phyloP scores from a whole-genome alignment of 225 moss, liverwort and hornwort species.

The Anthoceros angustus region DNA sequence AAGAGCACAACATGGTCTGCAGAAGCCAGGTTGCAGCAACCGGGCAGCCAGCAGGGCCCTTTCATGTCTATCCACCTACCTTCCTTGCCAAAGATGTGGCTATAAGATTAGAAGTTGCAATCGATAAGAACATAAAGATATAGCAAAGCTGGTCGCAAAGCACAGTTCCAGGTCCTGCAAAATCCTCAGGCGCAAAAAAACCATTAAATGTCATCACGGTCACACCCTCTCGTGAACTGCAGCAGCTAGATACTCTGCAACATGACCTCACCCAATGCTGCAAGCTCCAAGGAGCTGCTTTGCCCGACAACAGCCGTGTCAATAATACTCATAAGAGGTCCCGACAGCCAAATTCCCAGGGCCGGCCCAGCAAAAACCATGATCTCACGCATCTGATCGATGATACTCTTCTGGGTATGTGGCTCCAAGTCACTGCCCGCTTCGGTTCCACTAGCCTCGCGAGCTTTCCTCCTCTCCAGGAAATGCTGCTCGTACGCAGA shows the following conservation, averaged over 20 bases:
- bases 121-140: constrained; percentile 87
- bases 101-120: constrained; percentile 85
- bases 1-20: background rate
- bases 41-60: background rate
- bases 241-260: background rate
- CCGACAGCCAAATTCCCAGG: constrained; percentile 86
- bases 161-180: constrained; percentile 75
- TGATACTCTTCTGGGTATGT: constrained; percentile 25
- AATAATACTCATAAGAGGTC: constrained; percentile 83
- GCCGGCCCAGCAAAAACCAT: constrained; percentile 84
- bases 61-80: constrained; percentile 13
- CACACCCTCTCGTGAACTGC: background rate
- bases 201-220: background rate
- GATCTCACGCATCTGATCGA: constrained; percentile 64
- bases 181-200: background rate
- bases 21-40: background rate
- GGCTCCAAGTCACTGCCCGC: constrained; percentile 10
- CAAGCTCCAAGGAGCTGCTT: constrained; percentile 76
- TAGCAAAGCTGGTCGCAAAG: constrained; percentile 73
- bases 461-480: constrained; percentile 13
- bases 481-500: no score
- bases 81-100: constrained; percentile 78
- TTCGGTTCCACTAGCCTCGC: background rate
- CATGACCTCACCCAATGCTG: constrained; percentile 51
- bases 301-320: constrained; percentile 89